Base-by-base conservation (phyloP, 1,284 basidiomycete genomes). In the Omphalotus olearius region DNA sequence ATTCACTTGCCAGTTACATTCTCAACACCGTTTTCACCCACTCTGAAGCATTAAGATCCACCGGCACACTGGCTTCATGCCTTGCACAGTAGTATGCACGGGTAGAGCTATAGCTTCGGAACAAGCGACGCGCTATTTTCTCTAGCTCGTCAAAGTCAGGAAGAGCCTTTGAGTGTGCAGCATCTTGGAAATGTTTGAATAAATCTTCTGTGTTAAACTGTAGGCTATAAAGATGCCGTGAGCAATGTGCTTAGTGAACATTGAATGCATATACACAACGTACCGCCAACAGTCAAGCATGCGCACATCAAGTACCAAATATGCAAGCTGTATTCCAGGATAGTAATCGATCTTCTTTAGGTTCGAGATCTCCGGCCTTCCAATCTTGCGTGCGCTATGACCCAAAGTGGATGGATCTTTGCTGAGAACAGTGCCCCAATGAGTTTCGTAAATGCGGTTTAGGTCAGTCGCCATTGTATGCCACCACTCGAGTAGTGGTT, bases 341-440 rank as follows among this genome's bases (percentile, higher is more conserved):
- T 66, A 62, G 51, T 64, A 69, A 37, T 67, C 64, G 7, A 65
- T 60, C 45, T 67, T 65, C 38, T 60, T 61, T 9, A 64, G 52
- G 38, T 66, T 63, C 2, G 58, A 16, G 1, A 64, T 63, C 20
- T 58, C 42, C n/a, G 55, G 56, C 9, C 58, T 52, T 2, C 58
- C 56, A 30, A 66, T 61, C 28, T 60, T 57, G 10, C 56, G 46
- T 0, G 62, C 56, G 30, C 62, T 65, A 41, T 66, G 61, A 0
- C 64, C 60, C 4, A 69, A 56, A 0, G 52, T 58, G 1, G 59
- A 61, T 6, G 60, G 61, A 55, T 69, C 64, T 1, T 55, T 30
- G n/a, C 57, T 62, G 4, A 51, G 45, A 2, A 53, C 41, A 3
- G 45, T 45, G 28, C 28, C 43, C 50, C 55, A 57, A 37, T 56